Evolutionary conservation across 2,329 filamentous ascomycete genomes (phyloP), one percentile per base, ranked within the genome.

Genomic region (Didymella keratinophila): DNA sequence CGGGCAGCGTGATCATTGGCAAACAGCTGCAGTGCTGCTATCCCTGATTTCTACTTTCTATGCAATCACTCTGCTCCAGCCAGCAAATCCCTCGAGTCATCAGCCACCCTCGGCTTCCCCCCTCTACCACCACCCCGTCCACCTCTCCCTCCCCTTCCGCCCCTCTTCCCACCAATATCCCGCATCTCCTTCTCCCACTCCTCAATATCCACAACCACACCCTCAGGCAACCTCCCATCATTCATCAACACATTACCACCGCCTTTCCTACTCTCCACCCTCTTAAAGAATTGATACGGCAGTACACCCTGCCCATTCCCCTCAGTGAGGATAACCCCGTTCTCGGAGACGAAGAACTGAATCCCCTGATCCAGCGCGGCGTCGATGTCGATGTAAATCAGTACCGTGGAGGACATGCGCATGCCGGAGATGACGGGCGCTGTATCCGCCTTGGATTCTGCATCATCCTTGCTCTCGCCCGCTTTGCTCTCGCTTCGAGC

Each of bases 341-440:
- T 76, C 75, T 85, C 76, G 71, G 82, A 77, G 71, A 86, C 75
- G 87, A 90, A 96, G 85, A 93, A 96, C 70, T 82, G 81, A 63
- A 92, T 78, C 0, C 82, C 82, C 0, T 78, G 87, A 3, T 60
- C 63, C 68, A 96, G 72, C 66, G 91, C 89, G 69, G 81, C 81
- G 75, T 81, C 78, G 27, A 96, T 78, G 77, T 97, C 87, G 56
- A 96, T 80, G 77, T 91, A 91, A 27, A 97, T 84, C 62, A 97
- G 71, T 5, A 75, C 73, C 87, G 92, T 64, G 71, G 77, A 79
- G 10, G 74, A 76, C n/a, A 74, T 82, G 21, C 94, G 83, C 91
- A 96, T 96, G 0, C 93, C 93, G 37, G 89, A 92, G 23, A 94
- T 84, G 2, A 93, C 90, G 0, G 74, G 74, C n/a, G 68, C 67